Percentiles rank a stretch among this genome's conserved stretches.
Evolutionary conservation across 225 moss, liverwort and hornwort species (phyloP).

Genomic region (Bryum argenteum): DNA sequence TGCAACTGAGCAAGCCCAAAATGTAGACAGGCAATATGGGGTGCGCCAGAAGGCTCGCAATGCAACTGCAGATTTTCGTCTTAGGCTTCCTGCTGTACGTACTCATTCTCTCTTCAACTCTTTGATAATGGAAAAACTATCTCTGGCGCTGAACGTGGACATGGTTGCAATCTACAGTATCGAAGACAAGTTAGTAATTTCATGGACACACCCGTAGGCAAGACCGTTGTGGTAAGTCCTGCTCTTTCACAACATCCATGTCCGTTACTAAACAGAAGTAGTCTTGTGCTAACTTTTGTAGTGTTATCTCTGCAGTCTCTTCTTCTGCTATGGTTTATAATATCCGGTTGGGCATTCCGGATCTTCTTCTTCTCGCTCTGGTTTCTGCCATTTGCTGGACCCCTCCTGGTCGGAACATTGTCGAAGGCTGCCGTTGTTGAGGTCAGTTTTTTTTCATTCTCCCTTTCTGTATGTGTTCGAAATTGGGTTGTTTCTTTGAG

Average conservation of each 20-base stretch:
- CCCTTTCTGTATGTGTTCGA: slow-evolving; percentile 3
- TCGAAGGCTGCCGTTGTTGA: slow-evolving; percentile 93
- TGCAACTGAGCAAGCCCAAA: slow-evolving; percentile 83
- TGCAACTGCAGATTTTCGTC: slow-evolving; percentile 74
- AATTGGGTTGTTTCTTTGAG: slow-evolving; percentile 2
- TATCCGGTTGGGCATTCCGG: slow-evolving; percentile 99
- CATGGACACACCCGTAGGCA: slow-evolving; percentile 92
- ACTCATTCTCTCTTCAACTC: slow-evolving; percentile 9
- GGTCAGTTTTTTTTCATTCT: slow-evolving; percentile 45
- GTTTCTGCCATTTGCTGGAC: slow-evolving; percentile 94
- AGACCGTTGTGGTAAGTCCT: slow-evolving; percentile 69
- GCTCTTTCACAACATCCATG: slow-evolving; percentile 1
- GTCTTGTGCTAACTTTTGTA: slow-evolving; percentile 28
- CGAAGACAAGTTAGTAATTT: slow-evolving; percentile 77
- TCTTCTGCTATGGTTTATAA: slow-evolving; percentile 81
- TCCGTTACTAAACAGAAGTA: neutral
- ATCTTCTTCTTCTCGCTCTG: slow-evolving; percentile 92
- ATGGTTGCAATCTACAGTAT: slow-evolving; percentile 60
- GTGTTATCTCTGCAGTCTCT: slow-evolving; percentile 63
- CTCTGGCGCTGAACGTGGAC: slow-evolving; percentile 28
- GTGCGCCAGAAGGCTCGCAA: slow-evolving; percentile 86
- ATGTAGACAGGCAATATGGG: slow-evolving; percentile 85
- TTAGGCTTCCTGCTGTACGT: slow-evolving; percentile 80
- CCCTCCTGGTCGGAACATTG: slow-evolving; percentile 77
- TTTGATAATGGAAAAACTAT: slow-evolving; percentile 5